Percentiles rank a stretch among this genome's conserved stretches.
phyloP scores from a whole-genome alignment of 2,329 filamentous ascomycete genomes.

The Eurotiales sp. region DNA sequence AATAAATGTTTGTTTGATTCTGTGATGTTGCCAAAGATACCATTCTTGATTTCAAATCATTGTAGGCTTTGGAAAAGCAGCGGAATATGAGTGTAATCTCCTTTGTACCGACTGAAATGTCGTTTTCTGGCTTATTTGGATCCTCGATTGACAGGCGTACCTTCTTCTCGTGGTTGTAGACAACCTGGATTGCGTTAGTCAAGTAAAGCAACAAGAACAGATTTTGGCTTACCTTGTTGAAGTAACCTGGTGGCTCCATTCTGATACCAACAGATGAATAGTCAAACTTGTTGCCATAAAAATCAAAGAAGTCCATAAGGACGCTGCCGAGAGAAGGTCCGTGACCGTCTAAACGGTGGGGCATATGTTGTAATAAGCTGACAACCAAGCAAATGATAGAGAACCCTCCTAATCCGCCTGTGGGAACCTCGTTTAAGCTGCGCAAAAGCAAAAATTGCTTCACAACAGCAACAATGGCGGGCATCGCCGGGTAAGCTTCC shows the following conservation, averaged over 20 bases:
- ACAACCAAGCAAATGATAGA: slow-evolving; percentile 91
- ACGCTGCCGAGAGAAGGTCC: slow-evolving; percentile 72
- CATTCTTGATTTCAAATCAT: slow-evolving; percentile 58
- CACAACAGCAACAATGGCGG: slow-evolving; percentile 76
- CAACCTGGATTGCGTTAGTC: slow-evolving; percentile 2
- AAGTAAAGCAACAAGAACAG: background rate
- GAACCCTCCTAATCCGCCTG: slow-evolving; percentile 89
- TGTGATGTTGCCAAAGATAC: slow-evolving; percentile 21
- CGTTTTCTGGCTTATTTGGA: slow-evolving; percentile 78
- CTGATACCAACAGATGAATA: slow-evolving; percentile 67
- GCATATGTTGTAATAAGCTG: slow-evolving; percentile 78
- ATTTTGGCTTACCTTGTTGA: slow-evolving; percentile 62
- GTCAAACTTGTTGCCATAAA: slow-evolving; percentile 82
- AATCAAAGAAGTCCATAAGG: slow-evolving; percentile 80
- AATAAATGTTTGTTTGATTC: slow-evolving; percentile 41
- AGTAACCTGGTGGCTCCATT: slow-evolving; percentile 68
- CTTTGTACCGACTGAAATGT: slow-evolving; percentile 81
- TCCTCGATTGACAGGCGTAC: slow-evolving; percentile 80
- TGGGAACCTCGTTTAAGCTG: slow-evolving; percentile 84
- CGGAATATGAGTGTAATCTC: slow-evolving; percentile 64
- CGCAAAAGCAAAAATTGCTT: slow-evolving; percentile 92
- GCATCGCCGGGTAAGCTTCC: slow-evolving; percentile 74
- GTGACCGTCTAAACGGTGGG: slow-evolving; percentile 62
- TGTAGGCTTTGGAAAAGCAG: slow-evolving; percentile 65
- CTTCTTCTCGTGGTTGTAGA: slow-evolving; percentile 27